These are phyloP conservation scores for Gloeopeniophorella convolvens DNA, from an alignment of 768 basidiomycete genomes.

Conservation along the genomic window DNA sequence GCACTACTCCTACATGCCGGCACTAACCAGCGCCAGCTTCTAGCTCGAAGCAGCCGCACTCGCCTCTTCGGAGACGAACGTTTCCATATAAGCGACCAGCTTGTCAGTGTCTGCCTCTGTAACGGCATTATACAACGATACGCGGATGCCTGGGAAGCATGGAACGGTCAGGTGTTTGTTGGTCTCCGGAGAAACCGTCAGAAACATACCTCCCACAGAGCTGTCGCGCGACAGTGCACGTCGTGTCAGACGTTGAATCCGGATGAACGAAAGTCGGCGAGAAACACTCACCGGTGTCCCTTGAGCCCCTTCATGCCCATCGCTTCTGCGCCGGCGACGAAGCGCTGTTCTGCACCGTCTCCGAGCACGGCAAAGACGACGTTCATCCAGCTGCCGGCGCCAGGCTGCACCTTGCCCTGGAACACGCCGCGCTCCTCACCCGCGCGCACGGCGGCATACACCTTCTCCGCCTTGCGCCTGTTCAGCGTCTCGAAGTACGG, in stretches of 20 bases:
- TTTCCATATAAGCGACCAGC: conserved; percentile 52
- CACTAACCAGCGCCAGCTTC: too few relatives aligned
- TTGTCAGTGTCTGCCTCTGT: conserved; percentile 65
- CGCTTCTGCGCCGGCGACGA: conserved; percentile 75
- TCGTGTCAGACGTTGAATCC: neutral
- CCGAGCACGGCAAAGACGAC: conserved; percentile 76
- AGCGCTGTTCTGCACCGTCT: conserved; percentile 65
- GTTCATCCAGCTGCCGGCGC: conserved; percentile 93
- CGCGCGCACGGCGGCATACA: conserved; percentile 67
- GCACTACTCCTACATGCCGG: neutral
- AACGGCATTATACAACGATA: conserved; percentile 87
- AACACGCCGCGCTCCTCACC: conserved; percentile 70
- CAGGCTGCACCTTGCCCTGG: conserved; percentile 61
- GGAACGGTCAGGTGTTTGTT: neutral
- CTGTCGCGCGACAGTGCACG: conserved; percentile 1
- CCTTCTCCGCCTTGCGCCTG: conserved; percentile 61
- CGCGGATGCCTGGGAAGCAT: conserved; percentile 57
- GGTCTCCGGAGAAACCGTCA: neutral
- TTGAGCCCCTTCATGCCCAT: conserved; percentile 80
- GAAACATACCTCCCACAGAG: conserved; percentile 19
- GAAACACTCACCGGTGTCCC: conserved; percentile 73
- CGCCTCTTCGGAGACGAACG: conserved; percentile 35
- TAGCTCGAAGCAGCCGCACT: neutral
- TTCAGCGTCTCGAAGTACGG: conserved; percentile 60
- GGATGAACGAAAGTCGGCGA: neutral